These are phyloP conservation scores for Colletotrichum paranaense DNA, from an alignment of 2,329 filamentous ascomycete genomes.

Conservation along the genomic window DNA sequence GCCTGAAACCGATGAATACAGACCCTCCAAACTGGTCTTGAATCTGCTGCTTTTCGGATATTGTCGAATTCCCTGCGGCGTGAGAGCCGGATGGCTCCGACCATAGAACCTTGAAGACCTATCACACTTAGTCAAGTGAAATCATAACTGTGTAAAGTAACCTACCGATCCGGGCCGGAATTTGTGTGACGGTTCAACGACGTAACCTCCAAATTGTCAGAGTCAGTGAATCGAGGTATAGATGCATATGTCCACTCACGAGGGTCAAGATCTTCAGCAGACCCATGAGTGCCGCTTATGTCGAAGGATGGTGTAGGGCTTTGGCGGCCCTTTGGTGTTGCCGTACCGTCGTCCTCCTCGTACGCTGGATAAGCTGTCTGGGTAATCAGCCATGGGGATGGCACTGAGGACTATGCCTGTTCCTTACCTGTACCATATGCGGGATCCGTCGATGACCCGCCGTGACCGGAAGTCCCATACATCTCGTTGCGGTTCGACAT, in stretches of 20 bases:
- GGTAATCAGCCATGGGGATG: neutral
- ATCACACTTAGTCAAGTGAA: neutral
- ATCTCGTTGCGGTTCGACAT: neutral
- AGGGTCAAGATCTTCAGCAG: conserved; percentile 44
- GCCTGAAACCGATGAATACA: conserved; percentile 62
- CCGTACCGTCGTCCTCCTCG: conserved; percentile 42
- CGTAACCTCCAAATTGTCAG: conserved; percentile 48
- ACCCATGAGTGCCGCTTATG: conserved; percentile 25
- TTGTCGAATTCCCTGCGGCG: conserved; percentile 44
- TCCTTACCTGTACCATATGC: conserved; percentile 25
- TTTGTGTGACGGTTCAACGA: conserved; percentile 49
- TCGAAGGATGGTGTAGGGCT: neutral
- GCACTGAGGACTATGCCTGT: no score
- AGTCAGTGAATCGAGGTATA: no score
- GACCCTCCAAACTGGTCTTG: conserved; percentile 48
- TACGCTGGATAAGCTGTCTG: conserved; percentile 30
- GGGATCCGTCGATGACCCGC: conserved; percentile 21
- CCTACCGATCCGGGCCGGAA: conserved; percentile 56
- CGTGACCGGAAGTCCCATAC: neutral
- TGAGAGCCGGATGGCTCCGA: conserved; percentile 58
- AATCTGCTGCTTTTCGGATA: conserved; percentile 48
- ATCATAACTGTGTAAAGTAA: neutral
- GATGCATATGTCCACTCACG: conserved; percentile 43
- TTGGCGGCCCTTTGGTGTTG: conserved; percentile 37
- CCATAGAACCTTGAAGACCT: conserved; percentile 69